phyloP scores from a whole-genome alignment of 2,329 filamentous ascomycete species.

The Pseudomassariella vexata region DNA sequence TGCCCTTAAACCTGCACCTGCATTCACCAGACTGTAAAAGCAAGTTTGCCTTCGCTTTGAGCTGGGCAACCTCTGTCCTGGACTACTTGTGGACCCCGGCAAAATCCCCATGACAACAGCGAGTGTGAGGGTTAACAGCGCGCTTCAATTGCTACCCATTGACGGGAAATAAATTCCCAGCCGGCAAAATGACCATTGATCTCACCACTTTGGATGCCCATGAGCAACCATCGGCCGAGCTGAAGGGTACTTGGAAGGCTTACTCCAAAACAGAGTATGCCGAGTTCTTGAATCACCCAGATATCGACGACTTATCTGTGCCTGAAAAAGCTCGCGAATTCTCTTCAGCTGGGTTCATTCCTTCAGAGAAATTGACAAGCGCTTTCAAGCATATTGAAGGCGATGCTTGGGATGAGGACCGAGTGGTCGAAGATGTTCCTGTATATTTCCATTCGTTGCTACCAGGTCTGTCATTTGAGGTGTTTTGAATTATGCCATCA shows the following conservation, averaged over 20 bases:
- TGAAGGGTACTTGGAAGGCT: conserved; percentile 70
- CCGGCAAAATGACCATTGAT: conserved; percentile 33
- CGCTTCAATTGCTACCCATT: too few species aligned
- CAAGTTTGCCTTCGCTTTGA: too few species aligned
- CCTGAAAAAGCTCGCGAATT: conserved; percentile 37
- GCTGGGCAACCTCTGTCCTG: too few species aligned
- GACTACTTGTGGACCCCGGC: background rate
- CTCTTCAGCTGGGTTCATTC: conserved; percentile 35
- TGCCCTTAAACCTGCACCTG: too few species aligned
- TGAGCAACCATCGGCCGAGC: conserved; percentile 65
- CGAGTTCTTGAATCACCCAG: conserved; percentile 44
- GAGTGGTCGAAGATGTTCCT: conserved; percentile 31
- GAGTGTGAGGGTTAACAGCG: background rate
- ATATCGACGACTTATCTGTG: conserved; percentile 47
- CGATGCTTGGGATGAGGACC: conserved; percentile 21
- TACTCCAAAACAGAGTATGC: conserved; percentile 57
- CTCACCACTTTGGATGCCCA: conserved; percentile 63
- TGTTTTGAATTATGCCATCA: background rate
- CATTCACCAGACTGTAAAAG: too few species aligned
- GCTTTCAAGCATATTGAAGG: conserved; percentile 38
- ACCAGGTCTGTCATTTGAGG: conserved; percentile 63
- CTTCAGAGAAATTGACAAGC: conserved; percentile 32
- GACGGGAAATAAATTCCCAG: too few species aligned
- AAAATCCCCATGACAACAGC: background rate
- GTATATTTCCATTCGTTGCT: conserved; percentile 62